A percentile compares a stretch with the other conserved stretches of the same genome.
phyloP scores from a whole-genome alignment of 2,329 filamentous ascomycete genomes.

The Arachnopeziza araneosa region DNA sequence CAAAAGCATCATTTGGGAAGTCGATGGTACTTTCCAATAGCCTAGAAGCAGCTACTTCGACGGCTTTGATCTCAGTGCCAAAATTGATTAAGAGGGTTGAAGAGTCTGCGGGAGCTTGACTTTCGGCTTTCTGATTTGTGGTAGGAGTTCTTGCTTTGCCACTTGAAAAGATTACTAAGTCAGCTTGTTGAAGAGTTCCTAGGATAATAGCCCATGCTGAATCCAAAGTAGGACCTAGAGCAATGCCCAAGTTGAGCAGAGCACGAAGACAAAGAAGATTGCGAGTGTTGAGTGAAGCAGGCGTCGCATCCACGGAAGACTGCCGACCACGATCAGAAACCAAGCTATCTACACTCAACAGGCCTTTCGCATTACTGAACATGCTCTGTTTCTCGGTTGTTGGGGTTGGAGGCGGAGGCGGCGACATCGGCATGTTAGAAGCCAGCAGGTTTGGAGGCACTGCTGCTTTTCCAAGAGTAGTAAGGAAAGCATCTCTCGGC shows the following conservation, averaged over 20 bases:
- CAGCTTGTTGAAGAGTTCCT: slow-evolving; percentile 87
- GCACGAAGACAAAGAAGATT: slow-evolving; percentile 88
- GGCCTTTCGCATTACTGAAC: slow-evolving; percentile 63
- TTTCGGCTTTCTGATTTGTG: slow-evolving; percentile 42
- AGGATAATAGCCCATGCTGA: slow-evolving; percentile 86
- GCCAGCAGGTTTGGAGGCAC: slow-evolving; percentile 75
- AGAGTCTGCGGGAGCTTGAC: slow-evolving; percentile 33
- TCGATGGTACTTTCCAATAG: slow-evolving; percentile 89
- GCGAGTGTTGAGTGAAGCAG: slow-evolving; percentile 66
- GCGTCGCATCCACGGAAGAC: slow-evolving; percentile 48
- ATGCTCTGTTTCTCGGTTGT: slow-evolving; percentile 48
- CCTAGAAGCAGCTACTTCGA: slow-evolving; percentile 79
- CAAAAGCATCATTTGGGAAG: slow-evolving; percentile 78
- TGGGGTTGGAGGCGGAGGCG: slow-evolving; percentile 42
- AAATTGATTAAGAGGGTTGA: slow-evolving; percentile 57
- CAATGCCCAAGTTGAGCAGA: slow-evolving; percentile 91
- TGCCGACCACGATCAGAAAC: slow-evolving; percentile 59
- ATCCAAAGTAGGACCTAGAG: slow-evolving; percentile 80
- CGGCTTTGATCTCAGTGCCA: slow-evolving; percentile 74
- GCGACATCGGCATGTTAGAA: slow-evolving; percentile 49
- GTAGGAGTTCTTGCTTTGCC: slow-evolving; percentile 48
- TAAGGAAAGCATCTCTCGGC: slow-evolving; percentile 89
- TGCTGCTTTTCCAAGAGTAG: slow-evolving; percentile 86
- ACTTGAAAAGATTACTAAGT: slow-evolving; percentile 66
- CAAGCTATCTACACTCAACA: slow-evolving; percentile 69